Evolutionary conservation across 2,329 filamentous ascomycete genomes (phyloP).

Genomic region (Xylaria hypoxylon): DNA sequence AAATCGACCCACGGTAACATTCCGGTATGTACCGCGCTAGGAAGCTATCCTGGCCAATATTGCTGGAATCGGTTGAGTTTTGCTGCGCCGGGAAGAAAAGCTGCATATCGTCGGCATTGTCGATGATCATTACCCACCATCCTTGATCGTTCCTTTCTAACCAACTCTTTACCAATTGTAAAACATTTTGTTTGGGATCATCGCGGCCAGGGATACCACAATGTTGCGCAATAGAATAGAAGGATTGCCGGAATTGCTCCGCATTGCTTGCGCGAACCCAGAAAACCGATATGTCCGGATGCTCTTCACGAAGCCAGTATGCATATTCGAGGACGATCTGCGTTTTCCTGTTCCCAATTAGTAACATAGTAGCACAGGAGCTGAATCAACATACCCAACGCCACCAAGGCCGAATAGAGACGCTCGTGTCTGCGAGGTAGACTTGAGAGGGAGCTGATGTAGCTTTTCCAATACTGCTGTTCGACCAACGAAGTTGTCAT

Average conservation of each 20-base stretch:
- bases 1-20: slow-evolving; percentile 47
- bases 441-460: neutral
- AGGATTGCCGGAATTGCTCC: slow-evolving; percentile 48
- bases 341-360: slow-evolving; percentile 48
- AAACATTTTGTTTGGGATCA: slow-evolving; percentile 35
- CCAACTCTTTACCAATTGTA: slow-evolving; percentile 48
- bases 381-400: neutral
- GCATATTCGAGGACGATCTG: slow-evolving; percentile 51
- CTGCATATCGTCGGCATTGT: slow-evolving; percentile 41
- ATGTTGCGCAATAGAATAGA: slow-evolving; percentile 44
- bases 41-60: too few species aligned
- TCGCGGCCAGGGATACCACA: slow-evolving; percentile 41
- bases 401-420: slow-evolving; percentile 15
- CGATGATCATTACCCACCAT: slow-evolving; percentile 40
- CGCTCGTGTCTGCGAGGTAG: neutral
- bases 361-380: neutral
- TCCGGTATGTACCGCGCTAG: slow-evolving; percentile 46
- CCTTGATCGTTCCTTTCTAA: slow-evolving; percentile 41
- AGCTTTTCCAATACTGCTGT: slow-evolving; percentile 1
- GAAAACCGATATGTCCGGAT: slow-evolving; percentile 48
- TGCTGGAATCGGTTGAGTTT: too few species aligned
- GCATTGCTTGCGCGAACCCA: slow-evolving; percentile 52
- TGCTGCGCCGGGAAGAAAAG: slow-evolving; percentile 23
- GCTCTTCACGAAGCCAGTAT: slow-evolving; percentile 37
- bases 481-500: slow-evolving; percentile 9